A percentile compares a stretch with the other conserved stretches of the same genome.
Conservation (phyloP, 345 rosid species). For the Trapa incisa region DNA sequence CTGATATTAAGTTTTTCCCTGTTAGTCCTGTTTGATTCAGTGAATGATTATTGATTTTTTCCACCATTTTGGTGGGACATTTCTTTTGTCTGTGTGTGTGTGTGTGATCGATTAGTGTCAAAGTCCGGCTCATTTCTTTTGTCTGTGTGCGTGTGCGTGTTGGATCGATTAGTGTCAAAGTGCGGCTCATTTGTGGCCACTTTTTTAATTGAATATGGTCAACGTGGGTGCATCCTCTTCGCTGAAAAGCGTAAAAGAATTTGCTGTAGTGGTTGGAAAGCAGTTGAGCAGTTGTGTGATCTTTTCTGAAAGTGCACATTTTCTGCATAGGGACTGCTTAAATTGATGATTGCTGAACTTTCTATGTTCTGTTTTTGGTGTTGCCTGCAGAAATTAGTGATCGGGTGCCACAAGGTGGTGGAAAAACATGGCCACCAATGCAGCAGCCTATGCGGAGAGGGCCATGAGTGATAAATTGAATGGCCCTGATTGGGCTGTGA, state of each 20-base stretch:
- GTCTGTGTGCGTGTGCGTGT: not conserved
- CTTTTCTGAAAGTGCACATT: not conserved
- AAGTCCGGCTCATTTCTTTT: not conserved
- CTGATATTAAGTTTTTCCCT: not conserved
- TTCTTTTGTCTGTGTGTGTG: not conserved
- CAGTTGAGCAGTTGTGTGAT: not conserved
- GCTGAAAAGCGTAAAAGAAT: not conserved
- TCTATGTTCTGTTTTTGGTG: not conserved
- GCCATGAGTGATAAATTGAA: conserved; percentile 77
- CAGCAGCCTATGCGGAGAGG: conserved; percentile 81
- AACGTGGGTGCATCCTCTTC: not conserved
- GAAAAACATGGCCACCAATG: conserved; percentile 52
- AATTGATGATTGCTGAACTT: not conserved
- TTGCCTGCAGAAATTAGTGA: not conserved
- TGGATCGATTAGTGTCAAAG: not conserved
- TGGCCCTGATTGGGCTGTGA: conserved; percentile 97
- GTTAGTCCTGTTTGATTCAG: not conserved
- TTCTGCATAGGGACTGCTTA: not conserved
- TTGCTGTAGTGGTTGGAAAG: conserved; percentile 2
- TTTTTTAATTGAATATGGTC: not conserved
- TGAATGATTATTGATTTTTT: not conserved
- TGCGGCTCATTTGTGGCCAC: not conserved
- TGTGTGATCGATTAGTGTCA: not conserved
- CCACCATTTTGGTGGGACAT: not conserved
- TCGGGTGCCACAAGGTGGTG: not conserved